phyloP scores from a whole-genome alignment of 1,284 basidiomycete species.

The Ganoderma meredithae region DNA sequence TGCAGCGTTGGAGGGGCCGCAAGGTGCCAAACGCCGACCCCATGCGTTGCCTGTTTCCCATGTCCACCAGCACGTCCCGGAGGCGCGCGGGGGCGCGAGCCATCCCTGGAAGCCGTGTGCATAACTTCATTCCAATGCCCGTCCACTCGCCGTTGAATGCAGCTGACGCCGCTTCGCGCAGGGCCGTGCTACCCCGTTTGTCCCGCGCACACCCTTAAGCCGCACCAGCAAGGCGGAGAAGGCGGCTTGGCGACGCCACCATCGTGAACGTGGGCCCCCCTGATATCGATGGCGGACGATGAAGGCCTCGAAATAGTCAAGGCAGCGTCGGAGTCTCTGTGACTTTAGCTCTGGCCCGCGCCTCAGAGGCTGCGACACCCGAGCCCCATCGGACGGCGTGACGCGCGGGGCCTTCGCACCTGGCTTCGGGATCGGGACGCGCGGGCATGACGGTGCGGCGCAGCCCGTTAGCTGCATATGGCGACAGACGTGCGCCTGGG shows the following conservation, averaged over 20 bases:
- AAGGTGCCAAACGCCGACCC: slow-evolving; percentile 1
- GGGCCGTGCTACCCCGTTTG: neutral
- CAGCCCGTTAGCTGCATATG: neutral
- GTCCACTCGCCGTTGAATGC: slow-evolving; percentile 8
- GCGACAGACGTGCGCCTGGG: slow-evolving; percentile 1
- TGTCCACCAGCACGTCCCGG: slow-evolving; percentile 6
- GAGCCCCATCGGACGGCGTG: slow-evolving; percentile 9
- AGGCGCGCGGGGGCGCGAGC: neutral
- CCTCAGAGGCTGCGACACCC: neutral
- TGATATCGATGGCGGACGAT: slow-evolving; percentile 18
- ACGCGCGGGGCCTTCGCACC: slow-evolving; percentile 1
- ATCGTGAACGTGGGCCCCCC: slow-evolving; percentile 32
- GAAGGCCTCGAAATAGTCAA: slow-evolving; percentile 23
- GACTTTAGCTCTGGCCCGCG: slow-evolving; percentile 1
- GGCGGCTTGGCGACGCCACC: slow-evolving; percentile 19
- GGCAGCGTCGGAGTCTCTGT: too few species aligned
- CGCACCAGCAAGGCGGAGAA: neutral
- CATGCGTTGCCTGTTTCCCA: neutral
- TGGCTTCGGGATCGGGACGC: slow-evolving; percentile 8
- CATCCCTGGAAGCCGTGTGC: neutral
- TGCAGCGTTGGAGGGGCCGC: neutral
- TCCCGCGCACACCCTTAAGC: neutral
- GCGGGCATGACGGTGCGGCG: neutral
- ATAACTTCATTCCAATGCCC: neutral
- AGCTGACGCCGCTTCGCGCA: slow-evolving; percentile 5